Evolutionary conservation across 202 grass and related monocot genomes (phyloP), one percentile per base, ranked within the genome.

Genomic region (Alloteropsis angusta): DNA sequence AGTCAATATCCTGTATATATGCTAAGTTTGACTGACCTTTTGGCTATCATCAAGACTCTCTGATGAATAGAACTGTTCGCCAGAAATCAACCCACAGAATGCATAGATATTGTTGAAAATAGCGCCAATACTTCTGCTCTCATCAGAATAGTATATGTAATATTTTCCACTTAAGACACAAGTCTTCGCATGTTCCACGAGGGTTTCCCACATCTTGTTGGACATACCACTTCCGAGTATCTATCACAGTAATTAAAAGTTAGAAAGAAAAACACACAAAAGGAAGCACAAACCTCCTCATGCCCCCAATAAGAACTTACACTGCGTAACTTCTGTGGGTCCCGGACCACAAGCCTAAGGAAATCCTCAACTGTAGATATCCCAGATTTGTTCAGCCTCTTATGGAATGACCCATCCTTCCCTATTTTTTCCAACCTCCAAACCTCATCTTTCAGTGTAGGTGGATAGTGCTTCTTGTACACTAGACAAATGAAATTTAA

Each of bases 401-500:
- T 87, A 81, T 93, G 90, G 74, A 93, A 93, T 42, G 90, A 87
- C 9, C 90, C 90, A 83, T 93, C 90, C 70, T 93, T 93, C 1
- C 90, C 90, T 83, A 93, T 90, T 81, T 93, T 93, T 82, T 93
- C 90, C 60, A 93, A 85, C 62, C 90, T 87, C 90, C 90, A 93
- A 10, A 93, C 90, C 5, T 93, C 90, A 80, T 93, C 90, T 60
- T 85, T 93, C 76, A 93, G 70, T 16, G 79, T 83, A 76, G 90
- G 90, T 80, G 90, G 90, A 72, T 93, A 93, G 65, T 93, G 90
- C 71, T 93, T 93, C 82, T 93, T 93, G 85, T 93, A 93, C 74
- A 93, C 90, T 93, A 58, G 52, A 75, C 18, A 85, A 82, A 70
- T 36, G 47, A 80, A 81, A 74, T 67, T 42, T 1, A 77, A 81